Base-by-base conservation (phyloP, 1,139 yeast species). In the Lizanozyma gosingica region DNA sequence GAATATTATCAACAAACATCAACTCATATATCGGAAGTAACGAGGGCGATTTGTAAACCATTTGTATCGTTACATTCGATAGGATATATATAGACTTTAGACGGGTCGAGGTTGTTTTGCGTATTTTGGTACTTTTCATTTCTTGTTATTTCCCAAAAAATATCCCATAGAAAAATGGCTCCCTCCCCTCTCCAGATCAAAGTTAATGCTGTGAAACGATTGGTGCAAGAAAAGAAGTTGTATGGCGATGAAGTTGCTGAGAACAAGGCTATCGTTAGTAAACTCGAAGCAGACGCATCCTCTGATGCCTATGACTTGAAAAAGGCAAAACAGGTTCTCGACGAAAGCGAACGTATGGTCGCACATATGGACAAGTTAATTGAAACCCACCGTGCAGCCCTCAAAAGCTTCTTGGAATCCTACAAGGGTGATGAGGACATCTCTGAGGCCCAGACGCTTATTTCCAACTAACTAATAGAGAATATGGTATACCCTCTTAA, bases 121-220 rank as follows among this genome's bases (percentile, higher is more conserved):
- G n/a, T n/a, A n/a, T n/a, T n/a, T n/a, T n/a, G n/a, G n/a, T n/a
- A n/a, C n/a, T n/a, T n/a, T n/a, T n/a, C n/a, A n/a, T n/a, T n/a
- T n/a, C n/a, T n/a, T n/a, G n/a, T n/a, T n/a, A n/a, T n/a, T n/a
- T n/a, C n/a, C n/a, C n/a, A n/a, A n/a, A n/a, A n/a, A n/a, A n/a
- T n/a, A n/a, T n/a, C n/a, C n/a, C n/a, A n/a, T n/a, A n/a, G n/a
- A n/a, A n/a, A n/a, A n/a, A 87, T 85, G 90, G 75, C 90, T 2
- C 95, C 95, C 37, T 67, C 88, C 1, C 80, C 74, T 47, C 60
- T 85, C 41, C 85, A 83, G 51, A 86, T 88, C 60, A 87, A 87
- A 54, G 71, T 76, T 39, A 78, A 76, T 47, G 94, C 96, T 3
- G 67, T 88, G 40, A 74, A 75, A 47, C 71, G 96, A 45, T 69